Evolutionary conservation across 345 rosid species (phyloP).

Genomic region (Eucalyptus erythrocorys): DNA sequence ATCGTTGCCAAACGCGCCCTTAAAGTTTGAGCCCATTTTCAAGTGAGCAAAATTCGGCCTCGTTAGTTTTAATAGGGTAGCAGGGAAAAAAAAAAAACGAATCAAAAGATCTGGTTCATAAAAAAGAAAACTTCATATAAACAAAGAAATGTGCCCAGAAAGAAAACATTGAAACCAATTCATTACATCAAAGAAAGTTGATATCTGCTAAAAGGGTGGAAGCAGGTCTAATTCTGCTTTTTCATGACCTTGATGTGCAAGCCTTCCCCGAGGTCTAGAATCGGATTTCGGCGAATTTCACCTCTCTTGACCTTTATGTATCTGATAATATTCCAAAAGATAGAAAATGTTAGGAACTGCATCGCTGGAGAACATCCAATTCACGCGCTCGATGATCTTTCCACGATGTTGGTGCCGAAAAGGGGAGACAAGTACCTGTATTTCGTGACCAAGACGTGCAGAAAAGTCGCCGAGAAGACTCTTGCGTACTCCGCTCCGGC

Average conservation of each 20-base stretch:
- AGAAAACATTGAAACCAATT: neutral
- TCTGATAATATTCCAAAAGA: neutral
- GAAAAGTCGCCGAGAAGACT: neutral
- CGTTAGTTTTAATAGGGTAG: too few species aligned
- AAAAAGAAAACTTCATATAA: too few species aligned
- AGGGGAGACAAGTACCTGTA: neutral
- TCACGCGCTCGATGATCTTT: neutral
- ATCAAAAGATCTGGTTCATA: too few species aligned
- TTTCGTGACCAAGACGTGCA: neutral
- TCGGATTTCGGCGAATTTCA: neutral
- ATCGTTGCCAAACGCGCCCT: too few species aligned
- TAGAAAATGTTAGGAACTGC: neutral
- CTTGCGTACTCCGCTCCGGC: slow-evolving; percentile 9
- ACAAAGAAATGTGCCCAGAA: neutral
- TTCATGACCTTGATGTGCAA: neutral
- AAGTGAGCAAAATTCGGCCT: too few species aligned
- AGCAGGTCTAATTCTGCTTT: neutral
- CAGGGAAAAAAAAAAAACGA: too few species aligned
- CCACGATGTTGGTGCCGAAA: neutral
- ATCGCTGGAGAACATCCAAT: neutral
- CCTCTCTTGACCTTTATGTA: neutral
- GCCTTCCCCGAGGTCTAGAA: neutral
- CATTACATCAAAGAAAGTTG: neutral
- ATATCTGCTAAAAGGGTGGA: neutral
- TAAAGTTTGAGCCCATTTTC: too few species aligned